A percentile compares a stretch with the other conserved stretches of the same genome.
phyloP scores from a whole-genome alignment of 2,329 filamentous ascomycete species.

The Cercospora sesami region DNA sequence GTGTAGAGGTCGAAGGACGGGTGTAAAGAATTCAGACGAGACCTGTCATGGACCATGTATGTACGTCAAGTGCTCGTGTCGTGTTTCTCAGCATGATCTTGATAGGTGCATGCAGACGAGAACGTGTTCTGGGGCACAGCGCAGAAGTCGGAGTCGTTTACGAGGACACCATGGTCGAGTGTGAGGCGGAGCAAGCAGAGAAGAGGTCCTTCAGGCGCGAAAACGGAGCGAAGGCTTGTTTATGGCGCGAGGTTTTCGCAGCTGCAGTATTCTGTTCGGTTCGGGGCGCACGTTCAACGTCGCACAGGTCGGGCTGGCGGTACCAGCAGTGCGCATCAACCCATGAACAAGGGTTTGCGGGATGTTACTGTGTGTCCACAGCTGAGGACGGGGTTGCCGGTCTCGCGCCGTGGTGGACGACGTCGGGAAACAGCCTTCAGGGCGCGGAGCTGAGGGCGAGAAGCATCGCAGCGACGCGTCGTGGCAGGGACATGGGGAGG shows the following conservation, averaged over 20 bases:
- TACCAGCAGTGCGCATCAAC: conserved; percentile 3
- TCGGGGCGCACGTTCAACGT: conserved; percentile 26
- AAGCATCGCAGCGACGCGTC: conserved; percentile 12
- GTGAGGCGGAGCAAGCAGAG: conserved; percentile 13
- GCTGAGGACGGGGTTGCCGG: conserved; percentile 11
- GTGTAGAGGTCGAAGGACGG: conserved; percentile 10
- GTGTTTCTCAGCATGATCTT: conserved; percentile 21
- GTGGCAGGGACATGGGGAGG: conserved; percentile 14
- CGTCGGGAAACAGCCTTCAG: not conserved
- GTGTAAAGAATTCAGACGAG: conserved; percentile 2
- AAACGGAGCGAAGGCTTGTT: conserved; percentile 22
- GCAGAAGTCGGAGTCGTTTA: conserved; percentile 19
- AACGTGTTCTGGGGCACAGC: conserved; percentile 21
- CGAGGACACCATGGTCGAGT: conserved; percentile 19
- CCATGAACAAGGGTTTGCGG: conserved; percentile 13
- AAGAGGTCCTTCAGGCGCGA: conserved; percentile 22
- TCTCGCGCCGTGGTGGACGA: conserved; percentile 14
- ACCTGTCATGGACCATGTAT: conserved; percentile 8
- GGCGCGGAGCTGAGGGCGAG: not conserved
- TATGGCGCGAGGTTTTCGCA: conserved; percentile 18
- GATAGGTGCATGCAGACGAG: conserved; percentile 21
- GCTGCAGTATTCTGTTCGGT: conserved; percentile 26
- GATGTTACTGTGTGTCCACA: conserved; percentile 11
- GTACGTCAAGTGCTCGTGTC: conserved; percentile 5
- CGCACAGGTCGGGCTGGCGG: conserved; percentile 22